Base-by-base conservation (phyloP, 768 basidiomycete species). In the Russula lepida region DNA sequence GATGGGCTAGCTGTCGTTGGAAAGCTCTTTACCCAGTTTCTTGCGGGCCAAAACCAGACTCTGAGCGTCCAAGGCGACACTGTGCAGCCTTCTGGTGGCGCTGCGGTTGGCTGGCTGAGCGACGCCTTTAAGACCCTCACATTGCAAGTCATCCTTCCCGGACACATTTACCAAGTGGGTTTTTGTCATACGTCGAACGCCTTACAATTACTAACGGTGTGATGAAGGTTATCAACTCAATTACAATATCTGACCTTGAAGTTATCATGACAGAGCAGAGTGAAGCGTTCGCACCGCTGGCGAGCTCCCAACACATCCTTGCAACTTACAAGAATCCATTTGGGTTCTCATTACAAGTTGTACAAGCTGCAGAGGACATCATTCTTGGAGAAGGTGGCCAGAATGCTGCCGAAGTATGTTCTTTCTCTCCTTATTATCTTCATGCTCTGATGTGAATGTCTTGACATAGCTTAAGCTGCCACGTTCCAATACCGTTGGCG, bases 241-340 rank as follows among this genome's bases (percentile, higher is more conserved):
- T 89, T 64, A 70, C 76, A 25, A 70, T 88, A 41, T 74, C 76
- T 19, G 85, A 88, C 68, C 73, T 89, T 39, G 75, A 74, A 28
- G 69, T 88, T 37, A 77, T 73, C 7, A 77, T 88, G 71, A 69
- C 78, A 28, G 76, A 75, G 7, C 75, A 76, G 41, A 75, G 76
- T 54, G 75, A 88, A 69, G 76, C 81, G 0, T 87, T 81, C 65
- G 79, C 80, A 1, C 85, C 86, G 0, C 73, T 79, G n/a, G 74
- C 85, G 0, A 79, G 81, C 63, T 87, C 84, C 4, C 71, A 78
- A 43, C 71, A 75, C 54, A 83, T 83, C 0, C 56, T 83, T 3
- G 84, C 82, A 17, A 72, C 76, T 64, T 86, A 85, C 70, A 81
- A 80, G 71, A 89, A 88, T 71, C 87, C 88, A 1, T 89, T 89